Base-by-base conservation (phyloP, 1,284 basidiomycete species). In the Ustilago hordei region DNA sequence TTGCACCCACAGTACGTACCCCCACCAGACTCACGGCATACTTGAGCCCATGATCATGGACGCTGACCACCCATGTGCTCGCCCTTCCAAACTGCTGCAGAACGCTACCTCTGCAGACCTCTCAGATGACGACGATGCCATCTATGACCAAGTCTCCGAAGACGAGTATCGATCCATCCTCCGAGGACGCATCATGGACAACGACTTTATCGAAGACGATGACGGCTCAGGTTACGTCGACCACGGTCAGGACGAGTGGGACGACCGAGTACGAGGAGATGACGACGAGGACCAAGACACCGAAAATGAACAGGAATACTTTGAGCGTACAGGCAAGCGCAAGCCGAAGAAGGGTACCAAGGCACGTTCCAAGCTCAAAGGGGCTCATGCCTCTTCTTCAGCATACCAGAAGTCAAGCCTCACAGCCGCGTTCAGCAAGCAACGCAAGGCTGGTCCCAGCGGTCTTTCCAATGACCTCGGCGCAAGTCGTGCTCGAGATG, bases 161-260 rank as follows among this genome's bases (percentile, higher is more conserved):
- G 93, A 94, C 35, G 92, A 95, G 79, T 99, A 98, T 87, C 91
- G 90, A 79, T 89, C 90, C 17, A 93, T 98, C 69, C 95, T 98
- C 4, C 91, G 91, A 62, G 91, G 91, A 2, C 90, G 97, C 19
- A 89, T 97, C n/a, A 92, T 93, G 77, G 89, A 90, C 79, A 95
- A 98, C 82, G 96, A 99, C 87, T 99, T 99, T 77, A 94, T 84
- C 69, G 86, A 93, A 54, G 95, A 99, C 82, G 97, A 99, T 87
- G 95, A 95, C 60, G 90, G 93, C 0, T 91, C 89, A 23, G 97
- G 94, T 12, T 99, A 99, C 85, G 92, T 93, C 83, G 97, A 99
- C 87, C 93, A 97, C 82, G 97, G 97, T 5, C 91, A 94, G 90
- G 95, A 98, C 77, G 95, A 96, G 81, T 98, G 94, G 92, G 87